Base-by-base conservation (phyloP, 2,329 filamentous ascomycete species). In the Colletotrichum sp. region DNA sequence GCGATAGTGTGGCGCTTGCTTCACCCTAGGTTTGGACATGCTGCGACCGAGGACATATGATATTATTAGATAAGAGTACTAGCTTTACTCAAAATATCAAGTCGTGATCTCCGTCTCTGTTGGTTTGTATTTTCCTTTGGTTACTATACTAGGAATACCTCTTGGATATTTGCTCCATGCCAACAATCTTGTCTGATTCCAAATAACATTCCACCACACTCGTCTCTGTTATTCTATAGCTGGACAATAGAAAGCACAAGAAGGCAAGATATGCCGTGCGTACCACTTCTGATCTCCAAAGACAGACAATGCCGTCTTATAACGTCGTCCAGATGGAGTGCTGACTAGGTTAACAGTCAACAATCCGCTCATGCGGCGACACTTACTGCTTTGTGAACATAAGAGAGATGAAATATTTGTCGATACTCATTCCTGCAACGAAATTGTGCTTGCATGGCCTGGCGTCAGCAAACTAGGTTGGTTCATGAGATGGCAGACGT, bases 371-470 rank as follows among this genome's bases (percentile, higher is more conserved):
- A 21, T 13, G 43, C 3, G 43, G 4, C 5, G n/a, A 21, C 43
- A 4, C 43, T 48, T 2, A 4, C n/a, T 21, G 43, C 43, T 12
- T 21, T 48, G 43, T 13, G 43, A 48, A 6, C 21, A 48, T 3
- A 21, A 48, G 5, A 4, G 0, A n/a, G 43, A 12, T 13, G 21
- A 21, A 10, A 12, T 3, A 1, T 1, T 48, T 21, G 1, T 21
- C 18, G 43, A 13, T 12, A 21, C 43, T 7, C 43, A 48, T 10
- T 48, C n/a, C n/a, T n/a, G 43, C 1, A 48, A 7, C n/a, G n/a
- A 13, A 13, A 21, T 48, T 21, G 9, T 48, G 18, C 9, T 12
- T 48, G 43, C n/a, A 7, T 21, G 18, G 18, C 7, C 10, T n/a
- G 5, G 43, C n/a, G 5, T 12, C 43, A 48, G 10, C 10, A 21